A percentile compares a stretch with the other conserved stretches of the same genome.
Conservation (phyloP, 768 basidiomycete species). For the Dictyophora rubrovolvata region DNA sequence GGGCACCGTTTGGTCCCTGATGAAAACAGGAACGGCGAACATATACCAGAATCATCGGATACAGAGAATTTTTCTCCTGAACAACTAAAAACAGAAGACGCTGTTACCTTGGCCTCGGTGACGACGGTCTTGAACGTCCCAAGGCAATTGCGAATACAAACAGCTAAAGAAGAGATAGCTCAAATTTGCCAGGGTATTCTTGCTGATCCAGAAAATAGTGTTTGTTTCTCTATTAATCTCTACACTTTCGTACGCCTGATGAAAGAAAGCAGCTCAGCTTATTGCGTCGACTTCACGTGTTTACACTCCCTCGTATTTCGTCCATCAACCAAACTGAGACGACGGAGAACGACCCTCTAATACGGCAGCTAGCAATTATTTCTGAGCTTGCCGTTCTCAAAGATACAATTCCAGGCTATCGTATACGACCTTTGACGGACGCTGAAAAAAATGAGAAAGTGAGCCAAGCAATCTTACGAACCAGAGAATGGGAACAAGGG, state of each 20-base stretch:
- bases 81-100: slow-evolving; percentile 44
- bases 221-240: slow-evolving; percentile 31
- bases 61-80: slow-evolving; percentile 16
- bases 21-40: slow-evolving; percentile 27
- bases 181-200: slow-evolving; percentile 88
- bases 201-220: slow-evolving; percentile 90
- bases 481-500: slow-evolving; percentile 94
- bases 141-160: slow-evolving; percentile 53
- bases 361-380: slow-evolving; percentile 81
- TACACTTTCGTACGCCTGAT: neutral
- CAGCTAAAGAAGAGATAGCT: slow-evolving; percentile 91
- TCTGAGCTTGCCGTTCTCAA: slow-evolving; percentile 92
- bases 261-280: slow-evolving; percentile 58
- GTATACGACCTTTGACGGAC: slow-evolving; percentile 85
- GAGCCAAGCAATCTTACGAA: slow-evolving; percentile 80
- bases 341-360: slow-evolving; percentile 65
- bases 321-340: slow-evolving; percentile 60
- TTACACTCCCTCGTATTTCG: slow-evolving; percentile 68
- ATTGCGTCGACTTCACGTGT: slow-evolving; percentile 79
- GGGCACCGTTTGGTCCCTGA: slow-evolving; percentile 26
- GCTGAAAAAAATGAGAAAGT: slow-evolving; percentile 89
- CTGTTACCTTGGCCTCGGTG: slow-evolving; percentile 77
- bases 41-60: slow-evolving; percentile 21
- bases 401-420: slow-evolving; percentile 92
- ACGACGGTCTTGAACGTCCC: slow-evolving; percentile 61